Evolutionary conservation across 129 eudicot genomes (phyloP).

Genomic region (Logfia minima): DNA sequence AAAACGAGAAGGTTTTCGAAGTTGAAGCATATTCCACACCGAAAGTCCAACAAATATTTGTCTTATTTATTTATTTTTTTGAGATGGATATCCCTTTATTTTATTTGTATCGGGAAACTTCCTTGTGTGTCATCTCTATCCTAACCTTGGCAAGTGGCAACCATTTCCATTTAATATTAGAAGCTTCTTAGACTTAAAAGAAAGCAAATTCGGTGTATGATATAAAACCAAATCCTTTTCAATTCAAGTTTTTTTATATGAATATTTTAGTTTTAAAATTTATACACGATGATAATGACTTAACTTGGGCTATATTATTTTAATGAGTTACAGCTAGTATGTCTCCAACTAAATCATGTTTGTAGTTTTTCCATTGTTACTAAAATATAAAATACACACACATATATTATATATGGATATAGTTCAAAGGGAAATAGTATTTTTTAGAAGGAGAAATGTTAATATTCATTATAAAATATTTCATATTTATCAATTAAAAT

Average conservation of each 20-base stretch:
- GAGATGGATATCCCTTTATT: not conserved
- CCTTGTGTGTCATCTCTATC: not conserved
- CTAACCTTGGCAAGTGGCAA: not conserved
- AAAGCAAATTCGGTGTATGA: not conserved
- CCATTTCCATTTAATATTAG: not conserved
- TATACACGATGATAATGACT: not conserved
- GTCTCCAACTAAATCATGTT: no score
- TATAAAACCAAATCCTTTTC: not conserved
- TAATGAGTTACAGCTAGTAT: not conserved
- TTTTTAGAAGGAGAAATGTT: no score
- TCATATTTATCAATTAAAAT: no score
- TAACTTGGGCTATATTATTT: not conserved
- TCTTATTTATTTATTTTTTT: not conserved
- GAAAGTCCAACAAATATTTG: constrained; percentile 29
- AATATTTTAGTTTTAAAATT: not conserved
- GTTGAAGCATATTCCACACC: constrained; percentile 37
- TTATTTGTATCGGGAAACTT: not conserved
- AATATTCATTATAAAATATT: no score
- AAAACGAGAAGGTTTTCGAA: not conserved
- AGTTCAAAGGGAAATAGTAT: no score
- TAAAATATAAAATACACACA: no score
- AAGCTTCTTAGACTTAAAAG: constrained; percentile 7
- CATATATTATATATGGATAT: no score
- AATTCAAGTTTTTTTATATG: not conserved
- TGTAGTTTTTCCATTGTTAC: no score